phyloP scores from a whole-genome alignment of 495 filamentous ascomycete species.

The Hypomontagnella monticulosa region DNA sequence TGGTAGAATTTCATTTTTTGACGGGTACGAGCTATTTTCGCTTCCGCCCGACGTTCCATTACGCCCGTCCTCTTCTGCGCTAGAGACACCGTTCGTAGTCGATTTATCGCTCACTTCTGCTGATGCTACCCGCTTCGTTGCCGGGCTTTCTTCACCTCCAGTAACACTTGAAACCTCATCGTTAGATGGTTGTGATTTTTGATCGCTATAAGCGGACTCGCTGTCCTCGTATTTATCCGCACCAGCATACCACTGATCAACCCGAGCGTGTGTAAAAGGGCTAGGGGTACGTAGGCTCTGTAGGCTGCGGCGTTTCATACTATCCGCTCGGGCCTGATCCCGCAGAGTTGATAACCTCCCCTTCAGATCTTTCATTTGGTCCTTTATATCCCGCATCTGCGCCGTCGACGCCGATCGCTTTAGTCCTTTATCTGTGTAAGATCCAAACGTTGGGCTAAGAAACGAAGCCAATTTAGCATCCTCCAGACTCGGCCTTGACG shows the following conservation, averaged over 20 bases:
- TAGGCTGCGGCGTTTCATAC: slow-evolving; percentile 80
- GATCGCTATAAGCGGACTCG: slow-evolving; percentile 23
- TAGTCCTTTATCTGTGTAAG: slow-evolving; percentile 51
- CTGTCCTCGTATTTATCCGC: slow-evolving; percentile 45
- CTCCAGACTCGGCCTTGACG: slow-evolving; percentile 42
- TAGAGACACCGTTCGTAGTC: slow-evolving; percentile 29
- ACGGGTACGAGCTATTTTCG: slow-evolving; percentile 7
- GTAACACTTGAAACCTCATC: slow-evolving; percentile 49
- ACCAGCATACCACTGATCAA: slow-evolving; percentile 76
- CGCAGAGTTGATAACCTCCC: slow-evolving; percentile 88
- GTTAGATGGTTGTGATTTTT: slow-evolving; percentile 47
- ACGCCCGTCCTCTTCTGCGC: slow-evolving; percentile 15
- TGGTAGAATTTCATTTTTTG: slow-evolving; percentile 4
- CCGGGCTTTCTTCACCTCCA: slow-evolving; percentile 21
- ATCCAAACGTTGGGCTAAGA: slow-evolving; percentile 53
- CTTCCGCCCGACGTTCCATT: neutral
- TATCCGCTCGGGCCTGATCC: slow-evolving; percentile 84
- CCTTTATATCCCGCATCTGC: slow-evolving; percentile 84
- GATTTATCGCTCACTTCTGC: slow-evolving; percentile 24
- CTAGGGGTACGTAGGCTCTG: slow-evolving; percentile 86
- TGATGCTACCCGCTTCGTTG: slow-evolving; percentile 9
- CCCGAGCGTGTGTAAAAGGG: slow-evolving; percentile 77
- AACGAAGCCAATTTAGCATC: slow-evolving; percentile 46
- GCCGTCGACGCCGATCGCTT: slow-evolving; percentile 66
- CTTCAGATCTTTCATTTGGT: slow-evolving; percentile 93